phyloP scores from a whole-genome alignment of 805 yeast species.

The Starmerella gropengiesseri region DNA sequence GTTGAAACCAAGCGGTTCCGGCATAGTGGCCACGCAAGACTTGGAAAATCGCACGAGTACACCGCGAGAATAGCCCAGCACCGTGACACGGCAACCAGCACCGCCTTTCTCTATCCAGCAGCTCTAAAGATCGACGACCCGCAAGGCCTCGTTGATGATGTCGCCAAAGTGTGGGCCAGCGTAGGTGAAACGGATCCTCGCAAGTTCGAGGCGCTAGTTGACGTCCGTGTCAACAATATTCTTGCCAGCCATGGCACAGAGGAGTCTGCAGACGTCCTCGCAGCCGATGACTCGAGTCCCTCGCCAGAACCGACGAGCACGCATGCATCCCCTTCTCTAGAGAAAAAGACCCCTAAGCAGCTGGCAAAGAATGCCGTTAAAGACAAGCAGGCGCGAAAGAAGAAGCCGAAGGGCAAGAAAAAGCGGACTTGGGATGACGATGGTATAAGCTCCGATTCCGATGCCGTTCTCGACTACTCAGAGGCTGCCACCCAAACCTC shows the following conservation, averaged over 20 bases:
- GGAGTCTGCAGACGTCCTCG: too few relatives aligned
- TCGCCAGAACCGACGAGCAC: too few relatives aligned
- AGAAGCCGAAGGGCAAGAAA: constrained; percentile 29
- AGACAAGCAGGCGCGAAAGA: constrained; percentile 1
- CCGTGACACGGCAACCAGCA: constrained; percentile 37
- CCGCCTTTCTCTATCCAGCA: constrained; percentile 30
- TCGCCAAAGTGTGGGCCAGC: constrained; percentile 28
- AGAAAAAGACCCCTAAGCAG: too few relatives aligned
- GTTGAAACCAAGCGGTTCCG: background rate
- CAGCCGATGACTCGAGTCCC: too few relatives aligned
- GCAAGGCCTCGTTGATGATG: constrained; percentile 28
- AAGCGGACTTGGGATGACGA: constrained; percentile 52
- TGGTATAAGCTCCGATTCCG: constrained; percentile 37
- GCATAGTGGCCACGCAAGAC: constrained; percentile 22
- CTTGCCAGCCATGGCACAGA: background rate
- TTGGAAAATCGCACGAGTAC: constrained; percentile 26
- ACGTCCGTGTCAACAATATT: constrained; percentile 24
- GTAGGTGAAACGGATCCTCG: constrained; percentile 21
- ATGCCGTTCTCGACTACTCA: constrained; percentile 48
- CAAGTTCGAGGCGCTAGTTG: constrained; percentile 24
- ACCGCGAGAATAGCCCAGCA: constrained; percentile 38
- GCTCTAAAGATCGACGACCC: constrained; percentile 30
- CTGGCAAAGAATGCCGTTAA: background rate
- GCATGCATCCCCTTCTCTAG: too few relatives aligned
- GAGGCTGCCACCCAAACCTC: constrained; percentile 22